Percentiles rank a stretch among this genome's conserved stretches.
Evolutionary conservation across 192 early-diverging fungal genomes (phyloP).

Genomic region (Umbelopsis sp.): DNA sequence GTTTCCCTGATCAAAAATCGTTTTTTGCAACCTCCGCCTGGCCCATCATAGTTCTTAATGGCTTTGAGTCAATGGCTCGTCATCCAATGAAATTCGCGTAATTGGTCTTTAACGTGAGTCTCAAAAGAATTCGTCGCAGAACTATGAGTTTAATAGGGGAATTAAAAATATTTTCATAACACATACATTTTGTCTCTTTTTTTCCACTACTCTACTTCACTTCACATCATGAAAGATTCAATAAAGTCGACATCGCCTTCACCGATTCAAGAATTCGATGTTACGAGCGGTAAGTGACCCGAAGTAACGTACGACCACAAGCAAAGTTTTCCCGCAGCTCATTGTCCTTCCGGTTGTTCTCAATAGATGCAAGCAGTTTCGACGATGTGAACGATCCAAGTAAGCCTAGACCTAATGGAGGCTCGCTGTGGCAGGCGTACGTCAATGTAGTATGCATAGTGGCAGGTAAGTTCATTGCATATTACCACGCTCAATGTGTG

Average conservation of each 20-base stretch:
- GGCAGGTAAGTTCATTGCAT: not conserved
- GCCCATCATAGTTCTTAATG: too few species aligned
- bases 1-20: too few species aligned
- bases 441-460: slow-evolving; percentile 14
- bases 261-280: not conserved
- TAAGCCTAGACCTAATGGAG: not conserved
- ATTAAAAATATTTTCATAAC: too few species aligned
- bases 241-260: not conserved
- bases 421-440: not conserved
- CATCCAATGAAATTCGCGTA: too few species aligned
- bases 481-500: not conserved
- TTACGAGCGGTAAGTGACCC: not conserved
- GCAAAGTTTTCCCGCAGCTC: not conserved
- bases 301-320: not conserved
- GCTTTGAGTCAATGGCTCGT: too few species aligned
- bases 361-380: not conserved
- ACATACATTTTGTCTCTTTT: too few species aligned
- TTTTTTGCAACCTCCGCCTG: too few species aligned
- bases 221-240: not conserved
- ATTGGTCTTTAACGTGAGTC: too few species aligned
- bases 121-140: too few species aligned
- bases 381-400: slow-evolving; percentile 1
- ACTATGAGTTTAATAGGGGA: not conserved
- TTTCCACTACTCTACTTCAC: not conserved
- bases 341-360: not conserved